Evolutionary conservation across 164 flowering plant species (phyloP).

Genomic region (Cinnamomum micranthum): DNA sequence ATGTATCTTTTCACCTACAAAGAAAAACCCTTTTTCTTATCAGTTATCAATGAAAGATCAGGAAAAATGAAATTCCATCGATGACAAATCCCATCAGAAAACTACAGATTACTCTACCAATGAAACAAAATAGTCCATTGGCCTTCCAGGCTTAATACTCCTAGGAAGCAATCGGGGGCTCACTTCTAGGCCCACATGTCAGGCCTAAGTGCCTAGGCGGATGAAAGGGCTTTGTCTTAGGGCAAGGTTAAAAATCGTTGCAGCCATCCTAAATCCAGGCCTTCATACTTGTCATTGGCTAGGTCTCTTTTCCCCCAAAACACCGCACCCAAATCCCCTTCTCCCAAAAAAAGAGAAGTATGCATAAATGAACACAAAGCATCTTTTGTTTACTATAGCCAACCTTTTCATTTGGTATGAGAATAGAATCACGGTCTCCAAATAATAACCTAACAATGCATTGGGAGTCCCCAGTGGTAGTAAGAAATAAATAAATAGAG

Average conservation of each 20-base stretch:
- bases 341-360: no score
- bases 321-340: no score
- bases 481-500: no score
- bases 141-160: not conserved
- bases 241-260: not conserved
- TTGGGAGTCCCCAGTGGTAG: no score
- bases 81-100: conserved; percentile 2
- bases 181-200: not conserved
- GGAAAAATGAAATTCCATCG: not conserved
- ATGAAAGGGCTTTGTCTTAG: not conserved
- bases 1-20: conserved; percentile 91
- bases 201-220: not conserved
- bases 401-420: no score
- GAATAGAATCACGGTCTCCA: no score
- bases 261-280: not conserved
- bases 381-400: no score
- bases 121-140: not conserved
- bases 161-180: not conserved
- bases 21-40: conserved; percentile 7
- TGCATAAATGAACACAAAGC: no score
- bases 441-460: no score
- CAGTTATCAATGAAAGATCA: not conserved
- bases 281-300: not conserved
- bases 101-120: no score
- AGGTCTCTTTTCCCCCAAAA: not conserved